These are phyloP conservation scores for Ogataea saltuana DNA, from an alignment of 805 yeast genomes.

Conservation along the genomic window DNA sequence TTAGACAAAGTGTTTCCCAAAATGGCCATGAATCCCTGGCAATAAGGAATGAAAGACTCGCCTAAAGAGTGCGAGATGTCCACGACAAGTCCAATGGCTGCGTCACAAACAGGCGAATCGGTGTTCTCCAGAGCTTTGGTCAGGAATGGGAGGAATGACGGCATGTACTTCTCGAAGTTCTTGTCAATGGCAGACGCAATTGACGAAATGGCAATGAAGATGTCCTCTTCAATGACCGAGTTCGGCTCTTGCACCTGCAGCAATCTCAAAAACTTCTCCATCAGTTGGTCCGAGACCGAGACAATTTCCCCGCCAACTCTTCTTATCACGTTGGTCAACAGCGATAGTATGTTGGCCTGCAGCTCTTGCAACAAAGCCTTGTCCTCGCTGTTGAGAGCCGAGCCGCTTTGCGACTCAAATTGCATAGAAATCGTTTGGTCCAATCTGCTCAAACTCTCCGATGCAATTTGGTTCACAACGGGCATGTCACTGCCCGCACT, in stretches of 20 bases:
- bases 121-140: conserved; percentile 77
- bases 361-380: conserved; percentile 80
- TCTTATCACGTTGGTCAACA: conserved; percentile 81
- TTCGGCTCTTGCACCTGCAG: conserved; percentile 60
- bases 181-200: conserved; percentile 79
- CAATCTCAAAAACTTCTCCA: conserved; percentile 78
- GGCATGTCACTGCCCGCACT: conserved; percentile 71
- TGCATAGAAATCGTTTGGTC: conserved; percentile 67
- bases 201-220: conserved; percentile 88
- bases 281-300: conserved; percentile 76
- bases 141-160: conserved; percentile 79
- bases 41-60: conserved; percentile 66
- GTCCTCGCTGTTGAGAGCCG: conserved; percentile 55
- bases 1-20: conserved; percentile 73
- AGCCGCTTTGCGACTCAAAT: conserved; percentile 38
- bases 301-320: conserved; percentile 68
- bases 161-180: conserved; percentile 73
- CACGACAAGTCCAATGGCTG: conserved; percentile 94
- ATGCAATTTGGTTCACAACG: conserved; percentile 69
- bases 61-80: conserved; percentile 92
- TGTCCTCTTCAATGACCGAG: conserved; percentile 84
- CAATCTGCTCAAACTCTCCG: conserved; percentile 70
- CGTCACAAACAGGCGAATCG: conserved; percentile 78
- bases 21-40: conserved; percentile 78
- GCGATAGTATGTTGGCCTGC: conserved; percentile 76